A percentile compares a stretch with the other conserved stretches of the same genome.
Conservation (phyloP, 345 rosid species). For the Populus ilicifolia region DNA sequence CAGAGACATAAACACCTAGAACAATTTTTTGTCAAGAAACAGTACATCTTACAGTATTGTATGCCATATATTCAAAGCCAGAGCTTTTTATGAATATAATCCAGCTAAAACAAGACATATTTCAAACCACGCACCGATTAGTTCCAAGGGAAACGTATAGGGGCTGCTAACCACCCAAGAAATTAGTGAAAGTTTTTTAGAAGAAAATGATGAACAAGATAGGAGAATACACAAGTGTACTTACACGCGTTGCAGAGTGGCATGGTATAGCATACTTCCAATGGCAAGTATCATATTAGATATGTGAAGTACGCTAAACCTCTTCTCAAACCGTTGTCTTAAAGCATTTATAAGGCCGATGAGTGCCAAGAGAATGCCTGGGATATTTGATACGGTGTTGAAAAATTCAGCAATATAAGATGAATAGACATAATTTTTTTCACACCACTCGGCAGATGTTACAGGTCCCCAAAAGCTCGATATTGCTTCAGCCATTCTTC, state of each 20-base stretch:
- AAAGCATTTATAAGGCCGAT: constrained; percentile 80
- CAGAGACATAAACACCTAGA: background rate
- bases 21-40: background rate
- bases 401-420: constrained; percentile 86
- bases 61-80: background rate
- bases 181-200: background rate
- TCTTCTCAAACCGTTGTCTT: constrained; percentile 88
- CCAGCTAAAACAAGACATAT: background rate
- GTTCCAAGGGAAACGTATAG: background rate
- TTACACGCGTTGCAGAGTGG: constrained; percentile 74
- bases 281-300: constrained; percentile 87
- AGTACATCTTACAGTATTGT: background rate
- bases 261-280: constrained; percentile 91
- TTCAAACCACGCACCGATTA: background rate
- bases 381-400: constrained; percentile 76
- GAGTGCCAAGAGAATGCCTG: constrained; percentile 73
- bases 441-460: constrained; percentile 85
- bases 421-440: constrained; percentile 67
- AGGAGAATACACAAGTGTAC: constrained; percentile 19
- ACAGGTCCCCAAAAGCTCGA: constrained; percentile 96
- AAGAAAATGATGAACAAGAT: constrained; percentile 1
- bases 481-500: constrained; percentile 66
- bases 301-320: constrained; percentile 83
- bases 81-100: background rate
- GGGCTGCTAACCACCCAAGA: background rate